Conservation (phyloP, 1,284 basidiomycete species). For the Cutaneotrichosporon spelunceum region DNA sequence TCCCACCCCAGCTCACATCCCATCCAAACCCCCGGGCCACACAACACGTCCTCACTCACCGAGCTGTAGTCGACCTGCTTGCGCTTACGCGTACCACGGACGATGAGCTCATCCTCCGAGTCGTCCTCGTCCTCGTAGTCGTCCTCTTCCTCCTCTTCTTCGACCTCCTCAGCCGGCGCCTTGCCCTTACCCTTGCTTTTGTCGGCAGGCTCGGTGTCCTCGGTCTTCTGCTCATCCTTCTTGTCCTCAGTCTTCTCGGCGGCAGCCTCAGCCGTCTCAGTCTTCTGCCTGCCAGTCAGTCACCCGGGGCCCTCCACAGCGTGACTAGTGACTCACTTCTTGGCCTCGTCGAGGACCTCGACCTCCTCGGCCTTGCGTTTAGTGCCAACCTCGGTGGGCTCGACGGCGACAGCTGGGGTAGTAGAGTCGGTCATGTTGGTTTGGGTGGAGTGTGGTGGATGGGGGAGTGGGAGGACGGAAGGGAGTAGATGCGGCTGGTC, state of each 20-base stretch:
- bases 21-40: background rate
- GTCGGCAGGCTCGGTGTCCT: slow-evolving; percentile 13
- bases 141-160: slow-evolving; percentile 25
- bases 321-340: slow-evolving; percentile 32
- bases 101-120: slow-evolving; percentile 31
- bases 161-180: slow-evolving; percentile 18
- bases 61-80: slow-evolving; percentile 38
- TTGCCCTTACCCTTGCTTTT: slow-evolving; percentile 42
- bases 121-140: slow-evolving; percentile 34
- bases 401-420: slow-evolving; percentile 1
- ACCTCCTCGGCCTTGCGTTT: slow-evolving; percentile 37
- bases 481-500: background rate
- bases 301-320: background rate
- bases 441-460: slow-evolving; percentile 10
- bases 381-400: slow-evolving; percentile 24
- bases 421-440: slow-evolving; percentile 22
- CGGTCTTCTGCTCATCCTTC: slow-evolving; percentile 18
- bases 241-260: slow-evolving; percentile 18
- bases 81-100: slow-evolving; percentile 32
- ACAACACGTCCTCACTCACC: slow-evolving; percentile 23
- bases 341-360: slow-evolving; percentile 22
- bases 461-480: slow-evolving; percentile 8
- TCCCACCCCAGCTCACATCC: background rate
- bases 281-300: slow-evolving; percentile 30
- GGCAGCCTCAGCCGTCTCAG: slow-evolving; percentile 19